Evolutionary conservation across 495 filamentous ascomycete species (phyloP), one percentile per base, ranked within the genome.

Genomic region (Aspergillus ellipticus): DNA sequence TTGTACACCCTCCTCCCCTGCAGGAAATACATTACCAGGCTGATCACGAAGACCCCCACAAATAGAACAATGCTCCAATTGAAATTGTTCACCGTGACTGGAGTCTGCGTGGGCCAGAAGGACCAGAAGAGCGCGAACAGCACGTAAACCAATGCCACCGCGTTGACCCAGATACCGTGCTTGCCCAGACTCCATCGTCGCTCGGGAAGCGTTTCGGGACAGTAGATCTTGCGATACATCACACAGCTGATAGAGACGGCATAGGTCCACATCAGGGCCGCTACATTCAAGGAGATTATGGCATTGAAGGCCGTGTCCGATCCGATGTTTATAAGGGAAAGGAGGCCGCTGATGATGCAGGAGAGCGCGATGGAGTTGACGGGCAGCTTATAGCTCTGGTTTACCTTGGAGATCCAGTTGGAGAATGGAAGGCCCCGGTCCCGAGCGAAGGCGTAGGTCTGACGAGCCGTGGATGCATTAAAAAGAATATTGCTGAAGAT

Each of bases 261-360:
- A 11, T 48, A 48, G 10, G 45, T 48, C 45, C 45, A 48, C 45
- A 48, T 48, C 2, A 48, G 45, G 0, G 45, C 45, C 13, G 45
- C 45, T 2, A 48, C 45, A 17, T 71, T 66, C 0, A 81, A 59
- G 0, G 74, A 82, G 24, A 77, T 69, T 22, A 85, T 74, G 20
- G 77, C 76, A 62, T 83, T 80, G 60, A 86, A 79, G 8, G 82
- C 83, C 0, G 76, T 73, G 5, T 68, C 53, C 1, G 79, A 82
- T 17, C 81, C 83, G 51, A 87, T 58, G 49, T 64, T 64, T 46
- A 64, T 64, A 2, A 61, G 48, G 3, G 59, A 62, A 10, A 66
- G 56, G 0, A 59, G 54, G 15, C 45, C 24, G 45, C 45, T 48
- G 39, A 66, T 66, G 5, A 61, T 15, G 24, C 57, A 57, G 9